A percentile compares a stretch with the other conserved stretches of the same genome.
These are phyloP conservation scores for Saccharomyces hybrid DNA, from an alignment of 1,139 yeast species.

Conservation along the genomic window DNA sequence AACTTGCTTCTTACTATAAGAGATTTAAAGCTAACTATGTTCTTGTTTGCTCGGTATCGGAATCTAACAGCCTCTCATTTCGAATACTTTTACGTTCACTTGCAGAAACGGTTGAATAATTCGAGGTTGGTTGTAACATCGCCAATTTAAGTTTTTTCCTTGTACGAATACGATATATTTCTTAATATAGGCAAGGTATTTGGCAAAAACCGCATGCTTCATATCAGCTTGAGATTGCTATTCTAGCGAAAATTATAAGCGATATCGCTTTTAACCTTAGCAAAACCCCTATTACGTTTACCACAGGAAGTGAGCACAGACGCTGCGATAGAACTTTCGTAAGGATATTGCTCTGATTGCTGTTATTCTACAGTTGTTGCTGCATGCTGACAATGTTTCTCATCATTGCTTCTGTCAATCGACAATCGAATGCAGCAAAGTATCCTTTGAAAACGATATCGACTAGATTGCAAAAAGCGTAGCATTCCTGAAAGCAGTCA, in stretches of 20 bases:
- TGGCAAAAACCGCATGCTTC: not conserved
- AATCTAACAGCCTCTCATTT: no score
- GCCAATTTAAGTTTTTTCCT: not conserved
- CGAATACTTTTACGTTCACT: not conserved
- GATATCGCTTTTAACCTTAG: not conserved
- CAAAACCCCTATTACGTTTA: not conserved
- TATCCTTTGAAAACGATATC: no score
- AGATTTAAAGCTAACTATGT: no score
- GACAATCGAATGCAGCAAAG: no score
- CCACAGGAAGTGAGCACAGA: not conserved
- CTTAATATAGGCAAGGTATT: not conserved
- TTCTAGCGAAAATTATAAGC: not conserved
- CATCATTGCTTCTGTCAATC: no score
- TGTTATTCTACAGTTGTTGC: no score
- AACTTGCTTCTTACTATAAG: no score
- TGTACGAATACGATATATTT: not conserved
- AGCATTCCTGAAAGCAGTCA: no score
- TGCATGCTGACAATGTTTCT: no score
- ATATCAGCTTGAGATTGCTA: not conserved
- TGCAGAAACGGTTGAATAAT: not conserved
- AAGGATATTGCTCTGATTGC: no score
- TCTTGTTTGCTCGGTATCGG: not conserved
- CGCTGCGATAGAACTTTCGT: not conserved
- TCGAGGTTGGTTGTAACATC: not conserved
- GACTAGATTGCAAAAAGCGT: no score